Evolutionary conservation across 352 stramenopile species (phyloP).

Genomic region (Stramenopiles sp.): DNA sequence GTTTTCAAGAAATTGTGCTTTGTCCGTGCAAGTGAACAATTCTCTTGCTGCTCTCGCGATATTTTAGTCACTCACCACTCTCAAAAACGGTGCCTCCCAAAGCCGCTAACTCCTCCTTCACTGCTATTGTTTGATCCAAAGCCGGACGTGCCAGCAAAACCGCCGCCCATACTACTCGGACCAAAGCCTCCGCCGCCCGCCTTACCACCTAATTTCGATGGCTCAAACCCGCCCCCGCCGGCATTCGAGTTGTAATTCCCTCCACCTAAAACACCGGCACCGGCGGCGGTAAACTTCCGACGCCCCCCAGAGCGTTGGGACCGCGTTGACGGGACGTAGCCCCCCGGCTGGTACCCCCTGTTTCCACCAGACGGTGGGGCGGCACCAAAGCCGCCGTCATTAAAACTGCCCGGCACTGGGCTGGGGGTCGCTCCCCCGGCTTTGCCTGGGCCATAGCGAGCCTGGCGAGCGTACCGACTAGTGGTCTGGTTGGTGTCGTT

Average conservation of each 20-base stretch:
- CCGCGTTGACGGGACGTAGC: not conserved
- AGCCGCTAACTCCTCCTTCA: not conserved
- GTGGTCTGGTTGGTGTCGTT: slow-evolving; percentile 28
- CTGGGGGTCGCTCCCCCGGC: no score
- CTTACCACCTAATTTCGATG: not conserved
- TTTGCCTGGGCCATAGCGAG: slow-evolving; percentile 41
- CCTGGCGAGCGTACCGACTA: slow-evolving; percentile 49
- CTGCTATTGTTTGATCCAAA: not conserved
- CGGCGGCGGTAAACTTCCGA: not conserved
- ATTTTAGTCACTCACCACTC: no score
- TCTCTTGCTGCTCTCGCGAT: no score
- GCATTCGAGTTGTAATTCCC: not conserved
- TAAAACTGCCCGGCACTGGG: not conserved
- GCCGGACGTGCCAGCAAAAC: not conserved
- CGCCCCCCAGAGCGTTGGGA: not conserved
- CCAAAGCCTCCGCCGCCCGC: not conserved
- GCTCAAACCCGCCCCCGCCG: not conserved
- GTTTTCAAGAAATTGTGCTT: no score
- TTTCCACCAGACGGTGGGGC: not conserved
- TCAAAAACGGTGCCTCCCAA: not conserved
- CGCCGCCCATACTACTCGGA: not conserved
- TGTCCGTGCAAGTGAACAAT: no score
- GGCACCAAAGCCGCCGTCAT: not conserved
- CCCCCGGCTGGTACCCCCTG: not conserved
- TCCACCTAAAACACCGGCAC: not conserved